Evolutionary conservation across 2,329 filamentous ascomycete species (phyloP).

Genomic region (Fusarium verrucosum): DNA sequence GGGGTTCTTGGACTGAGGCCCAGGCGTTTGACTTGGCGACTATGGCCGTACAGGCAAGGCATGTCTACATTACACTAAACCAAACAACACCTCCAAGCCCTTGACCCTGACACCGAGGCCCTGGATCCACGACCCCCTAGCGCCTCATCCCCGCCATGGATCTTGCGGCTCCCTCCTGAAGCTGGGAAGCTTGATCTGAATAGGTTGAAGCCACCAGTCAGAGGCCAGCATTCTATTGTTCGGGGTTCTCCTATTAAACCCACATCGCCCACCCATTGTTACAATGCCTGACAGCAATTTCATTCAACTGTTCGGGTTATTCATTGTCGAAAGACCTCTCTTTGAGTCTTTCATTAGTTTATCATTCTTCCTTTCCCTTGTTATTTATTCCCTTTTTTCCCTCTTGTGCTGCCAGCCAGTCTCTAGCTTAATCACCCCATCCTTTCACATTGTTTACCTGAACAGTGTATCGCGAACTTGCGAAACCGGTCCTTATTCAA

Average conservation of each 20-base stretch:
- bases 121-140: slow-evolving; percentile 37
- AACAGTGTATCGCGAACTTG: slow-evolving; percentile 32
- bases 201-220: slow-evolving; percentile 35
- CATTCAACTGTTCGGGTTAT: slow-evolving; percentile 42
- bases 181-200: slow-evolving; percentile 30
- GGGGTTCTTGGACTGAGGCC: slow-evolving; percentile 26
- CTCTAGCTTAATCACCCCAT: slow-evolving; percentile 41
- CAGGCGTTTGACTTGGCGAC: slow-evolving; percentile 43
- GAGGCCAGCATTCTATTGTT: slow-evolving; percentile 34
- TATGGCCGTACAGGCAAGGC: slow-evolving; percentile 34
- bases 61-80: slow-evolving; percentile 37
- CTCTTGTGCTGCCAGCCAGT: slow-evolving; percentile 42
- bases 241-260: slow-evolving; percentile 43
- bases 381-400: slow-evolving; percentile 22
- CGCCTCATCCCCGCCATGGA: slow-evolving; percentile 42
- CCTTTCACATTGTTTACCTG: slow-evolving; percentile 32
- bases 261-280: slow-evolving; percentile 32
- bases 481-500: slow-evolving; percentile 33
- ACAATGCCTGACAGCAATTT: slow-evolving; percentile 41
- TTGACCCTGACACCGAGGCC: slow-evolving; percentile 33
- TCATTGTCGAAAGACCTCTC: slow-evolving; percentile 42
- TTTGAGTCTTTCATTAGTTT: slow-evolving; percentile 40
- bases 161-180: slow-evolving; percentile 45
- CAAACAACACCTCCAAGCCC: slow-evolving; percentile 29
- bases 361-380: slow-evolving; percentile 38